Conservation (phyloP, 345 rosid genomes). For the Eucalyptus melliodora region DNA sequence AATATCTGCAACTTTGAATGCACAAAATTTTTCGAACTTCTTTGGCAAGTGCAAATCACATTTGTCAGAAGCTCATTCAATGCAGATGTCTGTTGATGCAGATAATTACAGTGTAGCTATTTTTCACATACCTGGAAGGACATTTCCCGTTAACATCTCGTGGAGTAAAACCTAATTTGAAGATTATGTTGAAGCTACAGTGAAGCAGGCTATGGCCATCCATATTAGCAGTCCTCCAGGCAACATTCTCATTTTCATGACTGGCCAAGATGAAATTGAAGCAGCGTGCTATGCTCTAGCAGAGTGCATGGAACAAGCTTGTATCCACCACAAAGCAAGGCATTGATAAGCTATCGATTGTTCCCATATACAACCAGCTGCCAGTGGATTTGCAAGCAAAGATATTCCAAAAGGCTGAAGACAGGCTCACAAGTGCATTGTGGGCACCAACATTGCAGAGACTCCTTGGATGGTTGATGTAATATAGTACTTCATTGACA, state of each 20-base stretch:
- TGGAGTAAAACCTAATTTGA: constrained; percentile 83
- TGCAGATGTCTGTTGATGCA: background rate
- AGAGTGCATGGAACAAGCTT: constrained; percentile 88
- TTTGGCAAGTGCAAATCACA: constrained; percentile 55
- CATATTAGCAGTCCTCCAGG: constrained; percentile 86
- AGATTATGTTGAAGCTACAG: constrained; percentile 95
- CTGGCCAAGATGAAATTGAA: constrained; percentile 97
- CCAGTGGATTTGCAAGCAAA: constrained; percentile 98
- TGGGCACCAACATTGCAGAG: constrained; percentile 95
- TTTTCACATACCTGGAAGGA: constrained; percentile 89
- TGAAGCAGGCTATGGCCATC: constrained; percentile 94
- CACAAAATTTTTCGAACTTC: constrained; percentile 85
- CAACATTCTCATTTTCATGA: constrained; percentile 95
- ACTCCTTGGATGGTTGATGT: constrained; percentile 95
- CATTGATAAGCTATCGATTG: constrained; percentile 62
- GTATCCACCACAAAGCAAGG: constrained; percentile 53
- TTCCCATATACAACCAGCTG: constrained; percentile 90
- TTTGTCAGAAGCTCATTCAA: background rate
- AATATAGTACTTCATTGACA: constrained; percentile 75
- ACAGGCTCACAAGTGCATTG: constrained; percentile 92
- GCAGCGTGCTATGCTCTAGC: constrained; percentile 88
- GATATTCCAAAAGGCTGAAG: constrained; percentile 89
- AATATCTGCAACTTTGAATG: constrained; percentile 94
- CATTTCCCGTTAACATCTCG: constrained; percentile 71
- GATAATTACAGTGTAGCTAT: constrained; percentile 67